A percentile compares a stretch with the other conserved stretches of the same genome.
Evolutionary conservation across 257 asterid species (phyloP).

Genomic region (Scutellaria minor): DNA sequence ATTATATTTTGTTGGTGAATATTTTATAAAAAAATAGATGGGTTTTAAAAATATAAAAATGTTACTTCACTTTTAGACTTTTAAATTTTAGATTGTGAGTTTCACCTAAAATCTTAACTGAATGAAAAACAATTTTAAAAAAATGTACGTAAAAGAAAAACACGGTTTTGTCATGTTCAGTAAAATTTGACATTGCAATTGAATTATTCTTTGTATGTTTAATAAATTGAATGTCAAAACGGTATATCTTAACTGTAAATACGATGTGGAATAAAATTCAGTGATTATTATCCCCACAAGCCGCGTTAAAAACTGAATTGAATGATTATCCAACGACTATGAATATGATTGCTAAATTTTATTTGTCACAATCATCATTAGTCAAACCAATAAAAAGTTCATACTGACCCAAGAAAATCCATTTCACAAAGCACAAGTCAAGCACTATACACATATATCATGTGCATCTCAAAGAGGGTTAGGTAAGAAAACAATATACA

Average conservation of each 20-base stretch:
- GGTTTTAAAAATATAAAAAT: no score
- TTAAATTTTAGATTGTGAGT: no score
- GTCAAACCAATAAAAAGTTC: conserved; percentile 31
- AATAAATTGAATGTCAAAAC: not conserved
- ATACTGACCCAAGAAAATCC: conserved; percentile 3
- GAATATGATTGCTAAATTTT: not conserved
- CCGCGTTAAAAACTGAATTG: not conserved
- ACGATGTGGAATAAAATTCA: not conserved
- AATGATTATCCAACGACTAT: not conserved
- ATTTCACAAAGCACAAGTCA: not conserved
- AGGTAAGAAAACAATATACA: no score
- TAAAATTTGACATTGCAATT: not conserved
- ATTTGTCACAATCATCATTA: conserved; percentile 24
- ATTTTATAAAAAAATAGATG: no score
- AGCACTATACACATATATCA: not conserved
- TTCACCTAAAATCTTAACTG: no score
- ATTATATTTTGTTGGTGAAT: no score
- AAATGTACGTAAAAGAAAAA: no score
- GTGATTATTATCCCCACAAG: conserved; percentile 2
- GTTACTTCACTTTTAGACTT: no score
- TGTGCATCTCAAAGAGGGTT: no score
- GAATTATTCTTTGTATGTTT: not conserved
- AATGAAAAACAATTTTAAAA: no score
- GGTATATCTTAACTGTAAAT: not conserved
- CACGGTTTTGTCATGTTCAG: not conserved